These are phyloP conservation scores for Curvularia verruculosa DNA, from an alignment of 2,329 filamentous ascomycete species.

Conservation along the genomic window DNA sequence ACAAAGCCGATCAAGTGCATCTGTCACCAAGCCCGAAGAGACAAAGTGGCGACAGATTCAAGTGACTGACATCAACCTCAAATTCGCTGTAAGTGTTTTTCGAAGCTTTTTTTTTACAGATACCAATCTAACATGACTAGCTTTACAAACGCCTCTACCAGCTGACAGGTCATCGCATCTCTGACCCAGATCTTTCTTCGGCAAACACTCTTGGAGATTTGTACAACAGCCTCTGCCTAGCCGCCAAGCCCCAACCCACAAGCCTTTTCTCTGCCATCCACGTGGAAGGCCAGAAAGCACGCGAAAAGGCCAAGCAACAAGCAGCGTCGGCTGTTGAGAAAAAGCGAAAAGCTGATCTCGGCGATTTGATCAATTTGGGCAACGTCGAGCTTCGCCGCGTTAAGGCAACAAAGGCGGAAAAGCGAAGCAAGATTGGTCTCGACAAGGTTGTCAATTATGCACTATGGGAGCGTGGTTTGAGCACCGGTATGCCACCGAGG, in stretches of 20 bases:
- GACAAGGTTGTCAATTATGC: constrained; percentile 82
- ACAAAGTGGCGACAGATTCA: constrained; percentile 37
- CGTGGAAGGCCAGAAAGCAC: constrained; percentile 30
- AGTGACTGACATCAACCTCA: constrained; percentile 37
- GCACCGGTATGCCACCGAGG: not conserved
- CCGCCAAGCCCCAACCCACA: constrained; percentile 51
- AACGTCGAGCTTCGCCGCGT: constrained; percentile 73
- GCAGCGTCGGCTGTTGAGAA: not conserved
- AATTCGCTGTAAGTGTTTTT: constrained; percentile 45
- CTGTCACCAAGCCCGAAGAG: constrained; percentile 16
- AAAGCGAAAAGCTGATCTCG: constrained; percentile 25
- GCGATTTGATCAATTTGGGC: constrained; percentile 34
- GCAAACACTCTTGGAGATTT: constrained; percentile 48
- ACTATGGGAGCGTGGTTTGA: constrained; percentile 50
- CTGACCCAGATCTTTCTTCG: constrained; percentile 68
- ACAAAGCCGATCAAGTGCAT: constrained; percentile 14
- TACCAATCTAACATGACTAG: constrained; percentile 56
- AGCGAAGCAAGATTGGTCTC: constrained; percentile 72
- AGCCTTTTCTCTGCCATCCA: constrained; percentile 68
- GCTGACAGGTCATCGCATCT: constrained; percentile 76
- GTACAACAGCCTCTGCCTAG: constrained; percentile 43
- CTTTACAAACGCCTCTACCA: constrained; percentile 80
- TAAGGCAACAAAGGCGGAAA: constrained; percentile 72
- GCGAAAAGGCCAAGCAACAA: constrained; percentile 21
- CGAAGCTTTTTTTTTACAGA: not conserved